Conservation (phyloP, 179 eudicot genomes). For the Beta lomatogona region DNA sequence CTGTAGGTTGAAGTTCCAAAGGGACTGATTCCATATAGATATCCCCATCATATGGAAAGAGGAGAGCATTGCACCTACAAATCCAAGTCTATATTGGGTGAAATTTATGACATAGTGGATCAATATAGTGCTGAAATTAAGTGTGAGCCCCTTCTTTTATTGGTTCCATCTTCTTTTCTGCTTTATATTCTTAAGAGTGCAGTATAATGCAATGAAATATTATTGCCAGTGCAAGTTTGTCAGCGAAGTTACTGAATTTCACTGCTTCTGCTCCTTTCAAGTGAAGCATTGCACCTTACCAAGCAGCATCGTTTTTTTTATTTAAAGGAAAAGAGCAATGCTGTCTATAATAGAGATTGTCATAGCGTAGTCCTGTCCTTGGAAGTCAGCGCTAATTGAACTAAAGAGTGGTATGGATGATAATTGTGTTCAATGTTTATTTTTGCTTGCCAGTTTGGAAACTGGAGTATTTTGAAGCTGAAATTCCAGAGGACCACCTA, state of each 20-base stretch:
- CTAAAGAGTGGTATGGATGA: neutral
- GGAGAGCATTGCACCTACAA: constrained; percentile 33
- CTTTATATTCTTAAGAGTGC: too few relatives aligned
- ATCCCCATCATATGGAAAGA: constrained; percentile 72
- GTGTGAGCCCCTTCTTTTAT: constrained; percentile 33
- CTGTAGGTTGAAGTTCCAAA: constrained; percentile 59
- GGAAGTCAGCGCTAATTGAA: neutral
- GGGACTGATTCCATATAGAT: constrained; percentile 35
- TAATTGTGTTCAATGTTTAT: neutral
- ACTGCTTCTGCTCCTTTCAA: too few relatives aligned
- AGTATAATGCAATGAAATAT: too few relatives aligned
- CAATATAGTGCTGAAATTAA: constrained; percentile 15
- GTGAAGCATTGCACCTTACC: too few relatives aligned
- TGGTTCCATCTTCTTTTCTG: too few relatives aligned
- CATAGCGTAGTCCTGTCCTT: neutral
- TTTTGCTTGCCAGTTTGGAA: constrained; percentile 32
- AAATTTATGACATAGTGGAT: constrained; percentile 49
- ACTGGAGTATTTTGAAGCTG: constrained; percentile 48
- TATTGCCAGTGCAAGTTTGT: too few relatives aligned
- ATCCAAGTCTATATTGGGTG: constrained; percentile 72
- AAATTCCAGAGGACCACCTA: constrained; percentile 29
- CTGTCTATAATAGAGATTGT: too few relatives aligned
- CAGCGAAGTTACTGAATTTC: too few relatives aligned
- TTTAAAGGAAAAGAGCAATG: too few relatives aligned
- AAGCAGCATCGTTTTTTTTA: too few relatives aligned